Evolutionary conservation across 768 basidiomycete species (phyloP), one percentile per base, ranked within the genome.

Genomic region (Pleurotus tuoliensis): DNA sequence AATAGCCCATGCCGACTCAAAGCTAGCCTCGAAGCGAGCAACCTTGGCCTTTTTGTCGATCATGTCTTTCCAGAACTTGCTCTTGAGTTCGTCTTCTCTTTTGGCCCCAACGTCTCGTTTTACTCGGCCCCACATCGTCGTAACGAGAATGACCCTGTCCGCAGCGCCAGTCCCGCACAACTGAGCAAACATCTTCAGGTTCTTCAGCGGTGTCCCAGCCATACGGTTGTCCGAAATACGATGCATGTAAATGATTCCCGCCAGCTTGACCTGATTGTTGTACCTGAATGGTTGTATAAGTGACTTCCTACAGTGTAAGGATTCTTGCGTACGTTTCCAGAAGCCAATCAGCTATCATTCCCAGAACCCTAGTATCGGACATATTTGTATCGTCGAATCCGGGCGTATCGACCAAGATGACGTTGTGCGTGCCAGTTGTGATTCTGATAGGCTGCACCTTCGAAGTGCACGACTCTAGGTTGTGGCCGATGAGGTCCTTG

Each of bases 81-180:
- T 9, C 34, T 40, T 56, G 15, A 59, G 40, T 18, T 59, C 55
- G 3, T 12, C 16, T 48, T 59, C 61, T 27, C 58, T 34, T 25
- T 34, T 13, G 37, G 4, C 25, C 48, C 62, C 56, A 6, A 46
- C 38, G 34, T 49, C 58, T n/a, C 12, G 22, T 16, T 54, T 46
- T 43, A 76, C 74, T 48, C 70, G 68, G 8, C 66, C 69, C 79
- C 80, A 81, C 73, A 75, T 80, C 6, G 74, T 82, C 50, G 80
- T 80, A 41, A 71, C 72, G 50, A 82, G 69, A 43, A 79, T 69
- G 41, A 82, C 78, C 53, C 80, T 77, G 56, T 71, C 70, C 58
- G 78, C 71, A 4, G 76, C 70, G 37, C 61, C 66, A 16, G 71
- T 68, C 22, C 80, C 81, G 57, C 80, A 81, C 13, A 82, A 70